Percentiles rank a stretch among this genome's conserved stretches.
phyloP scores from a whole-genome alignment of 257 asterid species.

The Craterostigma plantagineum region DNA sequence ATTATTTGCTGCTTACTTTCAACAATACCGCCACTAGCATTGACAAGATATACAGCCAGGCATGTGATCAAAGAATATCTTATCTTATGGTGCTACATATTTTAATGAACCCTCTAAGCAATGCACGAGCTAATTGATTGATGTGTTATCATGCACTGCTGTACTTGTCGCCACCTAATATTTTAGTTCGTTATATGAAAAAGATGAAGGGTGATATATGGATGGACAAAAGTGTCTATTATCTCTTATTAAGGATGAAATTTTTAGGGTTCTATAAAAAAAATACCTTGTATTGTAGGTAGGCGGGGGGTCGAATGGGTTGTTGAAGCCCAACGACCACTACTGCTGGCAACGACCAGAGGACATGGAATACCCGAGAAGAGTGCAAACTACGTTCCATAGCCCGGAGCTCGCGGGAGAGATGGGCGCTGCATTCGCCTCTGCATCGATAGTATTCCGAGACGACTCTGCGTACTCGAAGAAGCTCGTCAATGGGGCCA shows the following conservation, averaged over 20 bases:
- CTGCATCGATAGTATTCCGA: conserved; percentile 78
- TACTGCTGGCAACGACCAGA: conserved; percentile 82
- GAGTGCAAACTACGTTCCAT: conserved; percentile 19
- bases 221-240: too few relatives aligned
- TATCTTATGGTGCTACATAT: too few relatives aligned
- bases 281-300: too few relatives aligned
- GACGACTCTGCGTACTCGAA: conserved; percentile 31
- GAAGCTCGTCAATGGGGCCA: conserved; percentile 40
- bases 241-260: too few relatives aligned
- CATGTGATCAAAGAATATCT: too few relatives aligned
- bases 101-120: too few relatives aligned
- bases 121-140: too few relatives aligned
- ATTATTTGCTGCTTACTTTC: conserved; percentile 69
- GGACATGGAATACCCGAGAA: conserved; percentile 58
- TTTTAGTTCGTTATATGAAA: too few relatives aligned
- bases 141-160: too few relatives aligned
- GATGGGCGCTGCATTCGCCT: conserved; percentile 75
- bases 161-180: too few relatives aligned
- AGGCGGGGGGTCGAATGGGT: conserved; percentile 30
- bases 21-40: conserved; percentile 50
- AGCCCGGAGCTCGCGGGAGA: conserved; percentile 76
- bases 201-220: too few relatives aligned
- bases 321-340: conserved; percentile 76
- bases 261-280: too few relatives aligned
- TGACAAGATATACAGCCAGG: conserved; percentile 60